Evolutionary conservation across 257 asterid species (phyloP), one percentile per base, ranked within the genome.

Genomic region (Gentiana straminea): DNA sequence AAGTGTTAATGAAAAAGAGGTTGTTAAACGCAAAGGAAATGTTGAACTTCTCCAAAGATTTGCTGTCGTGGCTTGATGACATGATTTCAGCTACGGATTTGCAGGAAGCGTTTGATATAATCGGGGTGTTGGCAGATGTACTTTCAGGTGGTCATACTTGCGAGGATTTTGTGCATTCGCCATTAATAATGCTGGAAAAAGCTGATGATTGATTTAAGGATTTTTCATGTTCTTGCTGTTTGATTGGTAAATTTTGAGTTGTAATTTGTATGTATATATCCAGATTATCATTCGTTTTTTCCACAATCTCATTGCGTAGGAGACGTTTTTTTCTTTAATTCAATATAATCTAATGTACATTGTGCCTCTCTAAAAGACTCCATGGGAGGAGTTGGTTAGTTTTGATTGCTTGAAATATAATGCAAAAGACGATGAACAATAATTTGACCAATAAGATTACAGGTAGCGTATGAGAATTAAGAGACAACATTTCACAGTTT

Each of bases 21-120:
- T 55, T 85, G 24, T 61, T 74, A 73, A 83, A 81, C 58, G 91
- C 81, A 57, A 83, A 77, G 71, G 97, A 89, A 47, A 78, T 88
- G 91, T 86, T 82, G 36, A 82, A 65, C n/a, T 92, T 83, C 71
- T 88, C 97, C 62, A 86, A 81, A 73, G 97, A 92, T 72, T 61
- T 92, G 71, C 67, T 88, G 38, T 57, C 87, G 1, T 92, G 95
- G 97, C 93, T 92, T 7, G 94, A 85, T 7, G 97, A 81, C 57
- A 82, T 92, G 81, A 74, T 68, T 8, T 75, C 89, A 1, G 81
- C 97, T 8, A 36, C 81, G 4, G 87, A 83, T 72, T 69, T 92
- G 24, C 97, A 81, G 81, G 99, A 88, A 75, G 86, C 94, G 13
- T 92, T 92, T 15, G 95, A 88, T 43, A 68, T 81, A 15, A 81